Percentiles rank a stretch among this genome's conserved stretches.
Evolutionary conservation across 148 eudicot genomes (phyloP).

Genomic region (Cornus suecica): DNA sequence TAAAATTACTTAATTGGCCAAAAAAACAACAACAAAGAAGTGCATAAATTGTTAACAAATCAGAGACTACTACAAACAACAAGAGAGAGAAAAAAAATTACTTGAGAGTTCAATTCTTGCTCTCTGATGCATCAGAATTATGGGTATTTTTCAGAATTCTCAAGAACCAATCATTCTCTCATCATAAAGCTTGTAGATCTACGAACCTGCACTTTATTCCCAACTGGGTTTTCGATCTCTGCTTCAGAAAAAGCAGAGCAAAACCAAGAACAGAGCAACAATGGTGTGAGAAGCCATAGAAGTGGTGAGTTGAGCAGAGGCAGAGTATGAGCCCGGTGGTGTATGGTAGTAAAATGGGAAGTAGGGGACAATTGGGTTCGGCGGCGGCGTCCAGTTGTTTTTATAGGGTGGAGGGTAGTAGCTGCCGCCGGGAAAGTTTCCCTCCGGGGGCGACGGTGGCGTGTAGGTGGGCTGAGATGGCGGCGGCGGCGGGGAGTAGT

Average conservation of each 20-base stretch:
- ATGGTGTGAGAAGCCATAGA: conserved; percentile 1
- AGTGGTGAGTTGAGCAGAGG: conserved; percentile 1
- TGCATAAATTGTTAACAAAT: neutral
- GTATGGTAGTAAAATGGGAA: conserved; percentile 67
- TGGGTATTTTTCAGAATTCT: neutral
- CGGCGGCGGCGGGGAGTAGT: conserved; percentile 19
- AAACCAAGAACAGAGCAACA: conserved; percentile 4
- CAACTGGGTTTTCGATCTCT: neutral
- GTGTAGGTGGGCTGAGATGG: conserved; percentile 10
- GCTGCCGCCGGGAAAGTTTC: neutral
- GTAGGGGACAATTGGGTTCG: conserved; percentile 71
- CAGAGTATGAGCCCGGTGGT: conserved; percentile 26
- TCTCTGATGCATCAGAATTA: neutral
- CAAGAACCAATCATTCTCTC: neutral
- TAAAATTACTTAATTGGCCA: too few species aligned
- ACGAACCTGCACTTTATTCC: conserved; percentile 16
- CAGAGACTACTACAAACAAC: conserved; percentile 2
- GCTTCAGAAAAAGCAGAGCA: conserved; percentile 8
- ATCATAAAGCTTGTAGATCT: conserved; percentile 22
- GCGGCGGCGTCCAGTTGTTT: conserved; percentile 43
- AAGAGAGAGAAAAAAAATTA: neutral
- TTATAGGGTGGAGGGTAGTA: conserved; percentile 40
- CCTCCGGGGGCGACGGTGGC: conserved; percentile 26
- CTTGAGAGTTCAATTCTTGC: neutral
- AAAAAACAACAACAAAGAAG: too few species aligned